A percentile compares a stretch with the other conserved stretches of the same genome.
Evolutionary conservation across 805 yeast species (phyloP).

Genomic region (Sugiyamaella qingdaonensis): DNA sequence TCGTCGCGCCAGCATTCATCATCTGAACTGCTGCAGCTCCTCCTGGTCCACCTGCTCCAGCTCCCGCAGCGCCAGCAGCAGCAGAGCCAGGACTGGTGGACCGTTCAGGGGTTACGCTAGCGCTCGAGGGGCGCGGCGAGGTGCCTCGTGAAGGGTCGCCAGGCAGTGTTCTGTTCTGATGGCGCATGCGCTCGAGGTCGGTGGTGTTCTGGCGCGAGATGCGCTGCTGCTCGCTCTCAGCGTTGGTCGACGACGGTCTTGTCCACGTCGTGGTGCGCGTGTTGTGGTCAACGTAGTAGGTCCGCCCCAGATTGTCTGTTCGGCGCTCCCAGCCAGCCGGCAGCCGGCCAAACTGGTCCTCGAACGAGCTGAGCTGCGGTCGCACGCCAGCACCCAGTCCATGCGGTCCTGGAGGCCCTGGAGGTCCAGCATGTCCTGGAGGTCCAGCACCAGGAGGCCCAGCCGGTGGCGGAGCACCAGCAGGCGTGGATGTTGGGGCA

Average conservation of each 20-base stretch:
- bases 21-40: constrained; percentile 40
- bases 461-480: neutral
- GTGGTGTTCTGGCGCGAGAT: constrained; percentile 51
- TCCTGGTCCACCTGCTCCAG: constrained; percentile 42
- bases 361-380: constrained; percentile 78
- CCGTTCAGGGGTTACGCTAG: constrained; percentile 14
- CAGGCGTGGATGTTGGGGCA: too few species aligned
- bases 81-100: constrained; percentile 45
- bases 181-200: constrained; percentile 87
- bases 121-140: constrained; percentile 23
- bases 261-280: constrained; percentile 99
- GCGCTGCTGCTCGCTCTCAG: constrained; percentile 61
- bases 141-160: constrained; percentile 42
- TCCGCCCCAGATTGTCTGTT: constrained; percentile 95
- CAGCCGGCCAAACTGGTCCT: constrained; percentile 91
- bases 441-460: constrained; percentile 13
- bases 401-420: constrained; percentile 8
- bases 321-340: constrained; percentile 99
- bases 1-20: constrained; percentile 81
- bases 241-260: constrained; percentile 78
- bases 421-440: constrained; percentile 10
- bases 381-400: constrained; percentile 18
- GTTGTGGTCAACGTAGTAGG: constrained; percentile 97
- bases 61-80: constrained; percentile 42
- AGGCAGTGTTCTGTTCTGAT: constrained; percentile 85